Percentiles rank a stretch among this genome's conserved stretches.
Evolutionary conservation across 306 rosid genomes (phyloP).

Genomic region (Prosopis cineraria): DNA sequence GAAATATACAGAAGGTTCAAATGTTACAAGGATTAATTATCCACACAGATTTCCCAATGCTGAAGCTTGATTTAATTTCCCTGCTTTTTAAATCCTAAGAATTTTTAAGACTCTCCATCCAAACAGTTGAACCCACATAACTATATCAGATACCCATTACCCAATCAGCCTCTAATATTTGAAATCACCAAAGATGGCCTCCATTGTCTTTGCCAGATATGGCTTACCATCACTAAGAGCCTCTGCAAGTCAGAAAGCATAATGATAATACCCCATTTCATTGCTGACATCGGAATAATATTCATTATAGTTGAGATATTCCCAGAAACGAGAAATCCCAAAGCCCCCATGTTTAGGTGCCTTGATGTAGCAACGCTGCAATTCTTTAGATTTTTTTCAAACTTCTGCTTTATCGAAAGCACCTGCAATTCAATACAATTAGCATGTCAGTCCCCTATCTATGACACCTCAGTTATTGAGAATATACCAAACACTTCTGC

Average conservation of each 20-base stretch:
- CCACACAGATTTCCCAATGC: not conserved
- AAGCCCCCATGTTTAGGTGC: conserved; percentile 67
- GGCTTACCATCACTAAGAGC: conserved; percentile 1
- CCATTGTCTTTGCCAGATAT: not conserved
- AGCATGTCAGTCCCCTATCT: conserved; percentile 12
- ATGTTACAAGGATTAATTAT: not conserved
- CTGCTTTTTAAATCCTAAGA: conserved; percentile 6
- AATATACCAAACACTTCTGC: not conserved
- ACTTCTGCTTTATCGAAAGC: conserved; percentile 62
- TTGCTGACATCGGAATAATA: conserved; percentile 59
- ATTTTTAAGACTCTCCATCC: conserved; percentile 7
- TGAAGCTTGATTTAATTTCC: conserved; percentile 6
- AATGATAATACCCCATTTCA: conserved; percentile 42
- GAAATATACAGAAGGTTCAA: not conserved
- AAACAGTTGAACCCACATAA: not conserved
- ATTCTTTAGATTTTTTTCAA: conserved; percentile 70
- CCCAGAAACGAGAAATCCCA: conserved; percentile 85
- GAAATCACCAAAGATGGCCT: conserved; percentile 14
- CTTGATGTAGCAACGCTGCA: conserved; percentile 64
- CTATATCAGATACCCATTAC: conserved; percentile 18
- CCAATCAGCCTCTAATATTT: conserved; percentile 6
- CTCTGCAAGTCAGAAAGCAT: conserved; percentile 34
- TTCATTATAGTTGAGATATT: conserved; percentile 67
- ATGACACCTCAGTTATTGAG: conserved; percentile 1
- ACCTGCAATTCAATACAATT: conserved; percentile 59